Percentiles rank a stretch among this genome's conserved stretches.
phyloP scores from a whole-genome alignment of 2,329 filamentous ascomycete genomes.

The Tolypocladium ophioglossoides region DNA sequence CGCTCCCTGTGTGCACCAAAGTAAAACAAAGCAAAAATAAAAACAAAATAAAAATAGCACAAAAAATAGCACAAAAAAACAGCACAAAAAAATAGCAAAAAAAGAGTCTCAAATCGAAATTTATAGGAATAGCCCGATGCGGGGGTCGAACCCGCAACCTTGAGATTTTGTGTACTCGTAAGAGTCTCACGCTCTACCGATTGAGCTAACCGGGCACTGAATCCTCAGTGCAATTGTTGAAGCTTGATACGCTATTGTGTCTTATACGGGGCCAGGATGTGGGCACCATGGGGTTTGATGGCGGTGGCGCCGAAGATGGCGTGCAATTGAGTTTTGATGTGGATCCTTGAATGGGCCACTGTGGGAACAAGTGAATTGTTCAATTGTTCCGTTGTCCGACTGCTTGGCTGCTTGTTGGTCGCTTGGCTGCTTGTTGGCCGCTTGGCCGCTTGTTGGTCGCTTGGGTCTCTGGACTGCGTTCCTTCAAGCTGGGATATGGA shows the following conservation, averaged over 20 bases:
- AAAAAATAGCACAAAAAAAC: background rate
- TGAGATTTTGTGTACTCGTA: conserved; percentile 28
- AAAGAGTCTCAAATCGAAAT: background rate
- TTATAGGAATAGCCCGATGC: conserved; percentile 28
- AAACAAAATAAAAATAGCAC: background rate
- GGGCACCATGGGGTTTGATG: background rate
- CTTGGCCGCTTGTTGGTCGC: too few relatives aligned
- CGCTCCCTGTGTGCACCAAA: too few relatives aligned
- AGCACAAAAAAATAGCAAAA: background rate
- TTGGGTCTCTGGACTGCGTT: too few relatives aligned
- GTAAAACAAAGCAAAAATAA: too few relatives aligned
- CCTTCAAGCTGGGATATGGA: too few relatives aligned
- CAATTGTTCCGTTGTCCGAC: too few relatives aligned
- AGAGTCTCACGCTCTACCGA: conserved; percentile 62
- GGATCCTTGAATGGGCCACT: too few relatives aligned
- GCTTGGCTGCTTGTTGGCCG: too few relatives aligned
- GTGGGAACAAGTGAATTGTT: too few relatives aligned
- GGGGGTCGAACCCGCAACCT: conserved; percentile 44
- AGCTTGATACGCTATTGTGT: background rate
- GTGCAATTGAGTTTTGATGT: background rate
- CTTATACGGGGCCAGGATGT: background rate
- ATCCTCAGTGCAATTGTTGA: conserved; percentile 2
- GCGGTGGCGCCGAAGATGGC: background rate
- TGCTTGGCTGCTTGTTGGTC: too few relatives aligned
- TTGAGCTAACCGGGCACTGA: conserved; percentile 27